Base-by-base conservation (phyloP, 108 stramenopile species). In the Ochromonas danica region DNA sequence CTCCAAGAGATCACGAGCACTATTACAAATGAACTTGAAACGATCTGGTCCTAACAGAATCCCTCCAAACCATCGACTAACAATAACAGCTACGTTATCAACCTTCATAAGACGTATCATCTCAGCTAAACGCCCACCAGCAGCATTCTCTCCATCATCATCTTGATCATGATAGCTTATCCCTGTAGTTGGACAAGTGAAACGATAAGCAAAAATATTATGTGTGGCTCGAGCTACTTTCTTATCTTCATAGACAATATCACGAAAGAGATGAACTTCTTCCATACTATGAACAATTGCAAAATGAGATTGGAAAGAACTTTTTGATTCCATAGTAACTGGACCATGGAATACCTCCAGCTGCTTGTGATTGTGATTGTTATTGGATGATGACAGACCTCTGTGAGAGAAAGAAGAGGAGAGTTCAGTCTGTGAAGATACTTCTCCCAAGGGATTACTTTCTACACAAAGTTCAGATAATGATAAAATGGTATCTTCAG, bases 111-210 rank as follows among this genome's bases (percentile, higher is more conserved):
- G 77, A 62, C 91, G 90, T 36, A 97, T 78, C 45, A 97, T 80
- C 1, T 88, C 61, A 1, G 91, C 90, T 39, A 97, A 81, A 62
- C 90, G 90, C 40, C 80, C 77, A 0, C 94, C 96, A 0, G 94
- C 88, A 0, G 89, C 94, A 60, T 88, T 85, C 85, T 96, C 96
- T 3, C 96, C 96, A 79, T 96, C 94, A 74, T 95, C 94, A 82
- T 96, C 96, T 78, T 93, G 92, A 43, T 82, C 65, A 45, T 75
- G 45, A 36, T 45, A 36, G 17, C 6, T 14, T 27, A 60, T 42
- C 10, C 43, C 43, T 14, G 63, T 67, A 10, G 31, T 10, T 35
- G 63, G 63, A 36, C 35, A 28, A 36, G 63, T 67, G 57, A 93
- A 91, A 42, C 91, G 82, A 83, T 91, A 94, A 0, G 93, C 93